Evolutionary conservation across 805 yeast species (phyloP).

Genomic region (Hanseniaspora clermontiae): DNA sequence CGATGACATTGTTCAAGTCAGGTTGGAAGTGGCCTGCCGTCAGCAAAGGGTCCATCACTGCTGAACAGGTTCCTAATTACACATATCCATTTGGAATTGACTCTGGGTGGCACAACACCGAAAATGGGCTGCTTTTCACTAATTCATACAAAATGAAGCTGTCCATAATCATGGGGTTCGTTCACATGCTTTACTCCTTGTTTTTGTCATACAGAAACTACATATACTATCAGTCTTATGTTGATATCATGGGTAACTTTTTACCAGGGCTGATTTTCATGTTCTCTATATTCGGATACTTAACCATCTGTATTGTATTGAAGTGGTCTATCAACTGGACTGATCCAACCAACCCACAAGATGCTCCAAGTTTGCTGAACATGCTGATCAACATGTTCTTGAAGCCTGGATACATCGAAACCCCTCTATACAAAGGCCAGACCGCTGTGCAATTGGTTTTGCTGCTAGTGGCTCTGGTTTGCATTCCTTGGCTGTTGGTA

Average conservation of each 20-base stretch:
- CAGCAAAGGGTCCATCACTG: conserved; percentile 59
- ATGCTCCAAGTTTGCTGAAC: conserved; percentile 86
- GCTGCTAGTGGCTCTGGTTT: conserved; percentile 61
- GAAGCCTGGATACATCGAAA: conserved; percentile 80
- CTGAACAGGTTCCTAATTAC: conserved; percentile 40
- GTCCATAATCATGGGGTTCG: conserved; percentile 85
- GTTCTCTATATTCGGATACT: conserved; percentile 93
- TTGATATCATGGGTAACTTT: conserved; percentile 86
- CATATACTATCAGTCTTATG: conserved; percentile 48
- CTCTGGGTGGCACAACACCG: conserved; percentile 95
- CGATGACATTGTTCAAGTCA: conserved; percentile 74
- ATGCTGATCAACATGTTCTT: conserved; percentile 94
- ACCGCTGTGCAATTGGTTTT: conserved; percentile 58
- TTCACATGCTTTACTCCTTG: conserved; percentile 86
- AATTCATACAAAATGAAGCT: conserved; percentile 96
- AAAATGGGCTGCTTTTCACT: conserved; percentile 75
- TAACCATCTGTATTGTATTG: conserved; percentile 72
- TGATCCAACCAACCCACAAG: conserved; percentile 41
- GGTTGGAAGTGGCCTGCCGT: conserved; percentile 91
- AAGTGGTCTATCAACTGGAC: conserved; percentile 94
- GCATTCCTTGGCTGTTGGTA: conserved; percentile 86
- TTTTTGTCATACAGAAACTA: conserved; percentile 76
- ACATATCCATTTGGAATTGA: conserved; percentile 80
- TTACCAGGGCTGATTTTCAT: conserved; percentile 87
- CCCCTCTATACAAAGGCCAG: conserved; percentile 70